Evolutionary conservation across 257 asterid genomes (phyloP), one percentile per base, ranked within the genome.

Genomic region (Solanum sejunctum): DNA sequence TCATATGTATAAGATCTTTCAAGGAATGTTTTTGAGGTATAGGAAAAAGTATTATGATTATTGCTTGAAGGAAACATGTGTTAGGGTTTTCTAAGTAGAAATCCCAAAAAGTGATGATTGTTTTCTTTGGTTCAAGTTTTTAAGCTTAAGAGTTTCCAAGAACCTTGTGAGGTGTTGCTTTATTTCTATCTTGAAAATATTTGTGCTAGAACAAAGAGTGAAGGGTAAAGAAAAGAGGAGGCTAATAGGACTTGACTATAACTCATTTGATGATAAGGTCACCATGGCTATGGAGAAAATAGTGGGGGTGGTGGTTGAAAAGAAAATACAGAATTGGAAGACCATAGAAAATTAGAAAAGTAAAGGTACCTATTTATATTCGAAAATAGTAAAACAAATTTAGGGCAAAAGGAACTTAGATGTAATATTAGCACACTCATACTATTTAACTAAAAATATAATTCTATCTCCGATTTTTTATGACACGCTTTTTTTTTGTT

Each of bases 1-100:
- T 41, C 87, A 81, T 26, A 73, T 56, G 77, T 79, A 61, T 85
- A 88, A 79, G 80, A 79, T 61, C 54, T 85, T 80, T 80, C 86
- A 85, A 84, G 87, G 26, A 83, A 80, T 49, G 87, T 67, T 51
- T 89, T 71, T 16, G 79, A 21, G 70, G 71, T 84, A 55, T 43
- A 72, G 49, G 58, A 18, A 75, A 86, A 87, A 63, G 89, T 85
- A 87, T 78, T 72, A 17, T 87, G 78, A 72, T 39, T 86, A 86
- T 88, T 92, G 85, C 49, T 81, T 73, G 80, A 63, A 72, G 95
- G 84, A 79, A 86, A 90, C 94, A 91, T 89, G 41, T 84, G 11
- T 47, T 61, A 10, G 45, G 36, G 9, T 39, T 77, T 49, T 9
- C 10, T 5, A 15, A 52, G 56, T 26, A 2, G 3, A 78, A 78